Base-by-base conservation (phyloP, 768 basidiomycete genomes). In the Chalciporus sphaerocephalus region DNA sequence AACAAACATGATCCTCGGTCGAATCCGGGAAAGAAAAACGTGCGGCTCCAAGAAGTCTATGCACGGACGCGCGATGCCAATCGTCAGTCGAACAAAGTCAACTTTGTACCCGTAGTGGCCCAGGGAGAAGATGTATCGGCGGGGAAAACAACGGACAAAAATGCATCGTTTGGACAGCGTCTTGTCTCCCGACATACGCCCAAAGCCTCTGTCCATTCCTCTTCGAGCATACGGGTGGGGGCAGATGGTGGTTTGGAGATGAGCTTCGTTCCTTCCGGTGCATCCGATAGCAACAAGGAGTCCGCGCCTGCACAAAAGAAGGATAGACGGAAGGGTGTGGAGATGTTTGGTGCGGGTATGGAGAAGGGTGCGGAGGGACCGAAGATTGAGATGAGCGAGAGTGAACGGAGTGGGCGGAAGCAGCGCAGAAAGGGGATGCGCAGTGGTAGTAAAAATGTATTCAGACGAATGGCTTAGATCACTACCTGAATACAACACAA, bases 381-480 rank as follows among this genome's bases (percentile, higher is more conserved):
- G 9, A 69, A 50, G 20, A 53, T 65, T 20, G 74, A 72, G 47
- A 62, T 83, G 56, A 76, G 70, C 27, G 87, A 86, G 51, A 75
- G 75, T 48, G 87, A 89, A 40, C 72, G 84, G 55, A 76, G 74
- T 33, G 94, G 95, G n/a, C 73, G 95, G 66, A 83, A 77, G 25
- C 76, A 87, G 28, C 75, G 90, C 56, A 71, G 94, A 63, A 80
- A 80, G 57, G 87, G 83, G 8, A 75, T 86, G 41, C 75, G 95
- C 41, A 96, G 92, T 61, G 95, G 93, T 23, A 92, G 89, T 64
- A 92, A 83, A 71, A 97, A 94, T 65, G 80, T 78, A 2, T 89
- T 92, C 63, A 71, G 81, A 52, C 52, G 34, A 28, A 11, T 57
- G 17, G 48, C 54, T 15, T 61, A 54, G 33, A 6, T 17, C 12